phyloP scores from a whole-genome alignment of 257 asterid genomes.

The Solanum neorickii region DNA sequence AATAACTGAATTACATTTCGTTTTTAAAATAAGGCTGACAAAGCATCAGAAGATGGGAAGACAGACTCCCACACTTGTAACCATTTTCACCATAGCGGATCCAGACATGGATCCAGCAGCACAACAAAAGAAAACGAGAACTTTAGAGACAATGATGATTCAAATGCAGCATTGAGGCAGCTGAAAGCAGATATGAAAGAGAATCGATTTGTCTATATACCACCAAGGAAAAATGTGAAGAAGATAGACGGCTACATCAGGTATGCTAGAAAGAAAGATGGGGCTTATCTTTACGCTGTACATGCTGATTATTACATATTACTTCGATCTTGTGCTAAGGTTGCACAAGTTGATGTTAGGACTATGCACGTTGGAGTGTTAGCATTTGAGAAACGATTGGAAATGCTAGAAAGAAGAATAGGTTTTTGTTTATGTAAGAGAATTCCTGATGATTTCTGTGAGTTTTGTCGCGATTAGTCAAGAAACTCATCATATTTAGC shows the following conservation, averaged over 20 bases:
- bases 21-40: background rate
- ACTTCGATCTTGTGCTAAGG: conserved; percentile 69
- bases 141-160: background rate
- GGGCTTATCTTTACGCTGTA: conserved; percentile 37
- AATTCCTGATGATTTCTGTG: conserved; percentile 8
- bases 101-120: background rate
- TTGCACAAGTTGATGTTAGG: conserved; percentile 56
- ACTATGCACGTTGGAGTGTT: conserved; percentile 58
- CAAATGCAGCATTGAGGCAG: conserved; percentile 23
- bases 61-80: background rate
- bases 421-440: conserved; percentile 19
- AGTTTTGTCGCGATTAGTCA: conserved; percentile 1
- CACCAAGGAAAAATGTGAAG: conserved; percentile 29
- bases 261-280: conserved; percentile 42
- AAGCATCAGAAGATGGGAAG: background rate
- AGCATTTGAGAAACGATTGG: conserved; percentile 57
- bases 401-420: conserved; percentile 43
- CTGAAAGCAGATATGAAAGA: conserved; percentile 68
- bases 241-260: conserved; percentile 30
- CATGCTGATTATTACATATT: conserved; percentile 80
- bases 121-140: background rate
- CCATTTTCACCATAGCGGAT: background rate
- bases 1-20: background rate
- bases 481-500: background rate
- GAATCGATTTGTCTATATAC: conserved; percentile 44